These are phyloP conservation scores for Dictyostelium capitatum DNA, from an alignment of 78 protist genomes.

Conservation along the genomic window DNA sequence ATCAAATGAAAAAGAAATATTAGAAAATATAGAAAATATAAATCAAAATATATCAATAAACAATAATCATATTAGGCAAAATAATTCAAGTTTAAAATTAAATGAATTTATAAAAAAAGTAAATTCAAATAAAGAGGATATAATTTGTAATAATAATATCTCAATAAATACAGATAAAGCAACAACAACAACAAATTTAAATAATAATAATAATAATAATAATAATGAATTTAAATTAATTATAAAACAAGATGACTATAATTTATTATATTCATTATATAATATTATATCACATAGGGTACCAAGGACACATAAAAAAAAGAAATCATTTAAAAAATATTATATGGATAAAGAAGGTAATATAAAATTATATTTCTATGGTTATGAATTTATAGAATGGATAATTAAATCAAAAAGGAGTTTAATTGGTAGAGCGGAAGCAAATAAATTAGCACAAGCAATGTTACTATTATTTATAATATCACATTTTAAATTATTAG, in stretches of 20 bases:
- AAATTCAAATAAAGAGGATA: too few relatives aligned
- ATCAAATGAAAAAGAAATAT: too few relatives aligned
- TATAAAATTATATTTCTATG: conserved; percentile 10
- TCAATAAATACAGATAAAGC: too few relatives aligned
- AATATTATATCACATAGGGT: not conserved
- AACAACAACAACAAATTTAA: too few relatives aligned
- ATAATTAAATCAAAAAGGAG: not conserved
- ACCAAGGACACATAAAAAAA: conserved; percentile 8
- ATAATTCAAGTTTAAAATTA: too few relatives aligned
- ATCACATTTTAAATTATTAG: not conserved
- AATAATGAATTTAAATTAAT: not conserved
- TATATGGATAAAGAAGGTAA: conserved; percentile 7
- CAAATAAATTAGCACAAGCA: not conserved
- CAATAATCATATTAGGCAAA: too few relatives aligned
- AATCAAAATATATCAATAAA: too few relatives aligned
- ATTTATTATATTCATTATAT: not conserved
- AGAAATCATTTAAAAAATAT: not conserved
- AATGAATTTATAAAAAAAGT: too few relatives aligned
- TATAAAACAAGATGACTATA: not conserved
- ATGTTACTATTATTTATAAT: not conserved
- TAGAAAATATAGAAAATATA: too few relatives aligned
- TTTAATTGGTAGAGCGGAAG: not conserved
- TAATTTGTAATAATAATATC: not conserved
- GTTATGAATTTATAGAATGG: conserved; percentile 35
- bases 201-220: not conserved